phyloP scores from a whole-genome alignment of 257 asterid species.

The Solanum boliviense region DNA sequence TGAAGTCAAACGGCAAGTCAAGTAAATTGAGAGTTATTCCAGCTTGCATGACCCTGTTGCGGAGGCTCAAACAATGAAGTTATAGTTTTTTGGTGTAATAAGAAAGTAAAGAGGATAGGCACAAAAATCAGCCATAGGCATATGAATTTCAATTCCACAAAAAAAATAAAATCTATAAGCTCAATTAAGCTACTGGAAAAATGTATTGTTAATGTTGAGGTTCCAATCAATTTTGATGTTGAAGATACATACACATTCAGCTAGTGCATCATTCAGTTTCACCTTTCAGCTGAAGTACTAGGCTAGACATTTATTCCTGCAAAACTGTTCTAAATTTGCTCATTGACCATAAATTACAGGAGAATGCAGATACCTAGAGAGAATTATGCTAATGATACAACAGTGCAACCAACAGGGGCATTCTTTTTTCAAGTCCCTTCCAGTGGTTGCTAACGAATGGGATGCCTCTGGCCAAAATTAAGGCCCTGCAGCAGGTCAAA shows the following conservation, averaged over 20 bases:
- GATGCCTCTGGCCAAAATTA: conserved; percentile 15
- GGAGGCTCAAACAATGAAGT: not conserved
- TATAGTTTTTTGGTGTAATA: not conserved
- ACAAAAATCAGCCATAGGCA: not conserved
- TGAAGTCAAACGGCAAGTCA: not conserved
- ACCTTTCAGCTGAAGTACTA: conserved; percentile 46
- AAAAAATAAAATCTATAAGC: not conserved
- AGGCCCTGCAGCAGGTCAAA: conserved; percentile 27
- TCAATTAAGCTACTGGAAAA: conserved; percentile 22
- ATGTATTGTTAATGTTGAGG: conserved; percentile 42
- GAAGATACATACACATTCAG: conserved; percentile 54
- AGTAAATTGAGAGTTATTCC: not conserved
- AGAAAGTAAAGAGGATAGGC: not conserved
- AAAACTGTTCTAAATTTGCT: conserved; percentile 77
- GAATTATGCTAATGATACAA: conserved; percentile 75
- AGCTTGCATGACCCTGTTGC: not conserved
- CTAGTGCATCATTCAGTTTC: conserved; percentile 51
- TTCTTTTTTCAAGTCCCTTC: conserved; percentile 24
- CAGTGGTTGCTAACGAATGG: conserved; percentile 31
- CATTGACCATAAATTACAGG: conserved; percentile 64
- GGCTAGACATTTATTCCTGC: conserved; percentile 80
- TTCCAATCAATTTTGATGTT: conserved; percentile 47
- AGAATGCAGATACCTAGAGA: conserved; percentile 30
- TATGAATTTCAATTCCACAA: not conserved
- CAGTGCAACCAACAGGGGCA: conserved; percentile 45